Evolutionary conservation across 2,329 filamentous ascomycete species (phyloP), one percentile per base, ranked within the genome.

Genomic region (Fusarium buxicola): DNA sequence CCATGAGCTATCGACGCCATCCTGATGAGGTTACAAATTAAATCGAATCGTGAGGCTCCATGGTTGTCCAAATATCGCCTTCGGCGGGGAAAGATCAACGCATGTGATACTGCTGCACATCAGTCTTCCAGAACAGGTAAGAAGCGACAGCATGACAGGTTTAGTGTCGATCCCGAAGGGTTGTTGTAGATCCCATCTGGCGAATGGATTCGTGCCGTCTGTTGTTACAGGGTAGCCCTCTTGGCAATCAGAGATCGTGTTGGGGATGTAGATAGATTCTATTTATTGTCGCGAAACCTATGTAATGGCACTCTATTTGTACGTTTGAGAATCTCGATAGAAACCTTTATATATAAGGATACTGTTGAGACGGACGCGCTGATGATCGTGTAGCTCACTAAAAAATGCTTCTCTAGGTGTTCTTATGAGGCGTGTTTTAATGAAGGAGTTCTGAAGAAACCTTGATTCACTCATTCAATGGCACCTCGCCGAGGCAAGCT

Each of bases 61-160:
- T 47, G 43, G 46, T 50, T 47, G 65, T 47, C 32, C 36, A 45
- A 31, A 49, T 52, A 57, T 51, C 35, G 36, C 45, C 55, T 30
- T 57, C 21, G 62, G 43, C 28, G 47, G 31, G 44, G 47, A 52
- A 16, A 36, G 21, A 47, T 39, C 43, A 44, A 53, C 50, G 39
- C 60, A 58, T 57, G 38, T 65, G 52, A 62, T 61, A 44, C 38
- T 58, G 38, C 57, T 54, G 61, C 52, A 62, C 36, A 34, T 24
- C 38, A 55, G 28, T 32, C 25, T 30, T 62, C 61, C 46, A 64
- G 57, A 65, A 58, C 25, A 34, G 47, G 61, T 62, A 58, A 65
- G 43, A 65, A 51, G 49, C 58, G 61, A 54, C 51, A 61, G 58
- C 60, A 65, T 57, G 39, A 58, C 32, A 24, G 52, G 36, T 34